Percentiles rank a stretch among this genome's conserved stretches.
phyloP scores from a whole-genome alignment of 1,284 basidiomycete genomes.

The Heimioporus retisporus region DNA sequence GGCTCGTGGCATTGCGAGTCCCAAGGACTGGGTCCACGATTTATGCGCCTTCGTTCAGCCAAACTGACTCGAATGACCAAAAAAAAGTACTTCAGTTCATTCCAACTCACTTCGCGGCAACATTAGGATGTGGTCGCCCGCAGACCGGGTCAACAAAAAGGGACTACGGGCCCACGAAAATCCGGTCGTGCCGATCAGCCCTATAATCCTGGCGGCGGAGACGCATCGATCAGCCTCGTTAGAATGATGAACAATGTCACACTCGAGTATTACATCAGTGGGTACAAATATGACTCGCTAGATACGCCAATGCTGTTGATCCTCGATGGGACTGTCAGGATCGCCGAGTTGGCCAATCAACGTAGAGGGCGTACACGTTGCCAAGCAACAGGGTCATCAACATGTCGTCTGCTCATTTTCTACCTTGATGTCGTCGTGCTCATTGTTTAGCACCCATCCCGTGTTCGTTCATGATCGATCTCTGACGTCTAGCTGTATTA shows the following conservation, averaged over 20 bases:
- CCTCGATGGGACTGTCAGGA: constrained; percentile 51
- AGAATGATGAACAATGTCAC: constrained; percentile 17
- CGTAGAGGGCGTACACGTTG: constrained; percentile 49
- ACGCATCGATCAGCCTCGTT: constrained; percentile 39
- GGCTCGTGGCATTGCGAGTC: too few species aligned
- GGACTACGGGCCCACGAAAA: constrained; percentile 24
- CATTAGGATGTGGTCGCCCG: constrained; percentile 31
- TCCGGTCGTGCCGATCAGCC: constrained; percentile 30
- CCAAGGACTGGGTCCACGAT: too few species aligned
- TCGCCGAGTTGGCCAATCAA: constrained; percentile 48
- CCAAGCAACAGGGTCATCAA: constrained; percentile 51
- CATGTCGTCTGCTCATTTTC: constrained; percentile 28
- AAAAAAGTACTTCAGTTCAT: too few species aligned
- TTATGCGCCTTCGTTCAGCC: too few species aligned
- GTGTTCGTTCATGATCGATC: constrained; percentile 17
- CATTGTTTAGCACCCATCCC: constrained; percentile 48
- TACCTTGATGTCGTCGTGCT: constrained; percentile 2
- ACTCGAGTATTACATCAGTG: constrained; percentile 39
- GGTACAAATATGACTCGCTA: constrained; percentile 40
- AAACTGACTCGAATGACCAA: too few species aligned
- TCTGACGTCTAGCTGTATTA: constrained; percentile 23
- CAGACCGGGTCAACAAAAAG: constrained; percentile 23
- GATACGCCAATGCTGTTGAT: constrained; percentile 49
- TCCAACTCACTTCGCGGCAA: too few species aligned
- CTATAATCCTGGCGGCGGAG: constrained; percentile 34